phyloP scores from a whole-genome alignment of 163 green algal genomes.

The Scenedesmus sp. region DNA sequence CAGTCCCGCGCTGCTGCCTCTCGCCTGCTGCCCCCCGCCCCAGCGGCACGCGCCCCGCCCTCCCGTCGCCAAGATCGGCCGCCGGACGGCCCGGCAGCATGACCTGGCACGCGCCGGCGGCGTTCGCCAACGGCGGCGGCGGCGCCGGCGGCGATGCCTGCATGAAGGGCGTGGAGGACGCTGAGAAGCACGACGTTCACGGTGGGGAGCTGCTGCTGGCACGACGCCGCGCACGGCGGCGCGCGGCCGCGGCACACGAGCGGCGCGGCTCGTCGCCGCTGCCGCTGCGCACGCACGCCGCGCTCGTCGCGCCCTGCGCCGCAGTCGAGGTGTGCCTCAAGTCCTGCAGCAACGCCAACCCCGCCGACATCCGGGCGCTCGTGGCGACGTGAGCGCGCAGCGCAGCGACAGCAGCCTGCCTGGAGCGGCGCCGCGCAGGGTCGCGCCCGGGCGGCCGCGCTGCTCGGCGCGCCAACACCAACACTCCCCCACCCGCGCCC shows the following conservation, averaged over 20 bases:
- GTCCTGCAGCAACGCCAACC: slow-evolving; percentile 21
- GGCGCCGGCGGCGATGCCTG: slow-evolving; percentile 7
- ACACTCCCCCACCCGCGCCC: background rate
- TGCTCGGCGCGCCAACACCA: too few species aligned
- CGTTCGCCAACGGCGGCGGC: slow-evolving; percentile 10
- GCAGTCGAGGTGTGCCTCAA: slow-evolving; percentile 55
- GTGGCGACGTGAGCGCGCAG: slow-evolving; percentile 6
- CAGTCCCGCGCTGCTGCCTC: too few species aligned
- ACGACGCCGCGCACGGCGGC: background rate
- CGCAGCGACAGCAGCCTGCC: background rate
- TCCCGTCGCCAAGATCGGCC: too few species aligned
- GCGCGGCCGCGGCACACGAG: background rate
- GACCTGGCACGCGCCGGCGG: slow-evolving; percentile 14
- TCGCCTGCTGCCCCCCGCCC: too few species aligned
- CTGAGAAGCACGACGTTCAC: slow-evolving; percentile 27
- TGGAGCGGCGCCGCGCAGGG: background rate
- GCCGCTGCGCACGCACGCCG: too few species aligned
- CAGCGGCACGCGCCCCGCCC: too few species aligned
- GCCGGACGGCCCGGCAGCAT: too few species aligned
- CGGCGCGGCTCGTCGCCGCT: background rate
- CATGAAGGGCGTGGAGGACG: slow-evolving; percentile 16
- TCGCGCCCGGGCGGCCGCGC: background rate
- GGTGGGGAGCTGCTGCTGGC: background rate
- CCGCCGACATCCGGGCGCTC: slow-evolving; percentile 27
- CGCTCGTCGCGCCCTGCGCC: background rate